Conservation (phyloP, 768 basidiomycete species). For the Mycena albidolilacea region DNA sequence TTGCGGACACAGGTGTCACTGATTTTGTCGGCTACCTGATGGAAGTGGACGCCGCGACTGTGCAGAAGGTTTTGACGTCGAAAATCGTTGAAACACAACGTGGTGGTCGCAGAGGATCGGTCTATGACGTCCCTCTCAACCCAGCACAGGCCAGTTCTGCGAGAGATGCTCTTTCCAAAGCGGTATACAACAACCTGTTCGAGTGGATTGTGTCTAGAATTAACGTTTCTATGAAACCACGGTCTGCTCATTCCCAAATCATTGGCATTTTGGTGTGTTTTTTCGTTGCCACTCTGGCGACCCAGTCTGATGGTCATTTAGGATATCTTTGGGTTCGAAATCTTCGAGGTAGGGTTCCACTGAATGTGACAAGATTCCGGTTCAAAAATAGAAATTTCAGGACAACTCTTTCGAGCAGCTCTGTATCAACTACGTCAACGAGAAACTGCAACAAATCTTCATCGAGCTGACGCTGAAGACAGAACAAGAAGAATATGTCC, state of each 20-base stretch:
- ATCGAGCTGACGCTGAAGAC: slow-evolving; percentile 99
- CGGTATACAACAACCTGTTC: slow-evolving; percentile 98
- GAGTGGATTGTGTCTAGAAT: slow-evolving; percentile 99
- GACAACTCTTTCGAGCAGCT: slow-evolving; percentile 98
- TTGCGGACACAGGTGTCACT: slow-evolving; percentile 89
- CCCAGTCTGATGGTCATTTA: slow-evolving; percentile 44
- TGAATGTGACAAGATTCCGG: neutral
- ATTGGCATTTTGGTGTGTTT: slow-evolving; percentile 89
- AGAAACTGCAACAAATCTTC: slow-evolving; percentile 99
- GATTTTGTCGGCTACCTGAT: slow-evolving; percentile 97
- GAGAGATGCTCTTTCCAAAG: slow-evolving; percentile 93
- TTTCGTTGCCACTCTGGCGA: neutral
- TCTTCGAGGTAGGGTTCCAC: slow-evolving; percentile 80
- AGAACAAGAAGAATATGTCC: slow-evolving; percentile 98
- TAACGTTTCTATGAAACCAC: slow-evolving; percentile 96
- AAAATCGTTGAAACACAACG: slow-evolving; percentile 93
- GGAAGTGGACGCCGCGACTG: slow-evolving; percentile 83
- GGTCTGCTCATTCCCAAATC: slow-evolving; percentile 78
- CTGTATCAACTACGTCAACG: slow-evolving; percentile 99
- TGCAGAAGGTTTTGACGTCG: slow-evolving; percentile 90
- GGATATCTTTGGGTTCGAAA: slow-evolving; percentile 99
- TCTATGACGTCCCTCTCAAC: slow-evolving; percentile 98
- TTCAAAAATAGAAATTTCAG: slow-evolving; percentile 52
- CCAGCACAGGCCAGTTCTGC: slow-evolving; percentile 92
- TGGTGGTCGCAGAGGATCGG: slow-evolving; percentile 92